These are phyloP conservation scores for Cercospora zeina DNA, from an alignment of 2,329 filamentous ascomycete species.

Conservation along the genomic window DNA sequence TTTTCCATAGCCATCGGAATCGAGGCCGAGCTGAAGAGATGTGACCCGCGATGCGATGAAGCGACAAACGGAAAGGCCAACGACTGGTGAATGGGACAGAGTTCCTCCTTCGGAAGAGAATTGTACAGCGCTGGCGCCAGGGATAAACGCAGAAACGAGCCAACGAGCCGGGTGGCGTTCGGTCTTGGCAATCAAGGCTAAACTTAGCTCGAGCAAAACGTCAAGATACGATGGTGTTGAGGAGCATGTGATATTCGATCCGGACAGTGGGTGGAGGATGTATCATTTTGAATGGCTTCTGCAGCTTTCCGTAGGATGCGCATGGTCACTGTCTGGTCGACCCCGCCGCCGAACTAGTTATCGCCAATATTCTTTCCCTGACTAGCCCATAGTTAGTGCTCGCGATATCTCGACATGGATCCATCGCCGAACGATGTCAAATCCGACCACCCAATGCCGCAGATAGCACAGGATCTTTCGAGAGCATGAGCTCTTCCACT, in stretches of 20 bases:
- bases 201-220: constrained; percentile 15
- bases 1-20: constrained; percentile 14
- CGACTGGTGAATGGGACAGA: constrained; percentile 12
- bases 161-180: background rate
- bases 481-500: background rate
- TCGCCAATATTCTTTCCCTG: constrained; percentile 14
- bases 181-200: background rate
- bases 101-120: constrained; percentile 17
- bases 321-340: background rate
- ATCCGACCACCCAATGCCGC: background rate
- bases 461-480: background rate
- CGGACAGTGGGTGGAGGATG: background rate
- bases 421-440: background rate
- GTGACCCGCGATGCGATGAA: constrained; percentile 11
- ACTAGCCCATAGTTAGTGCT: background rate
- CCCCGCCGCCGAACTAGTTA: background rate
- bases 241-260: constrained; percentile 3
- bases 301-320: background rate
- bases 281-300: background rate
- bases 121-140: constrained; percentile 17
- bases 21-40: constrained; percentile 9
- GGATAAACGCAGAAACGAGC: constrained; percentile 8
- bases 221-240: constrained; percentile 15
- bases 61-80: constrained; percentile 8
- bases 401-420: background rate